These are phyloP conservation scores for Cladosporium sp. DNA, from an alignment of 2,329 filamentous ascomycete species.

Conservation along the genomic window DNA sequence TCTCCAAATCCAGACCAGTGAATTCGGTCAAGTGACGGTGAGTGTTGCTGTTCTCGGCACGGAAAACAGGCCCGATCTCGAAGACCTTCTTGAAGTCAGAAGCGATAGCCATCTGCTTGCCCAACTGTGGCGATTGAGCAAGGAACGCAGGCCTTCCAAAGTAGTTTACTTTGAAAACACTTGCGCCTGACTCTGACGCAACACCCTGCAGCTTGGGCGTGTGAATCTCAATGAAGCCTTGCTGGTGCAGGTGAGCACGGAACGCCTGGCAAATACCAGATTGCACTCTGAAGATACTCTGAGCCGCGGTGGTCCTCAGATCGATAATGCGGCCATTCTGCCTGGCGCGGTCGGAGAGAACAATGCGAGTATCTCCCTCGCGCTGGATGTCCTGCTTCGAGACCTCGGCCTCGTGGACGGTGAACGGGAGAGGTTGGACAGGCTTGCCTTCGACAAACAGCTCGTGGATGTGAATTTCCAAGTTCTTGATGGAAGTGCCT, in stretches of 20 bases:
- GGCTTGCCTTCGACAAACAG: slow-evolving; percentile 59
- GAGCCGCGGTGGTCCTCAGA: slow-evolving; percentile 77
- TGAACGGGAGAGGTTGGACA: slow-evolving; percentile 61
- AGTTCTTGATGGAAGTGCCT: slow-evolving; percentile 67
- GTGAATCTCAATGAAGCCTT: slow-evolving; percentile 87
- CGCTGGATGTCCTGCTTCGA: slow-evolving; percentile 52
- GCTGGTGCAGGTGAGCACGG: slow-evolving; percentile 66
- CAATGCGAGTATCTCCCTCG: slow-evolving; percentile 53
- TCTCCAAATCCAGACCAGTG: slow-evolving; percentile 87
- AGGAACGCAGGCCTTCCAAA: slow-evolving; percentile 83
- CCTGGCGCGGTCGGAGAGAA: slow-evolving; percentile 68
- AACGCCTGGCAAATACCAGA: slow-evolving; percentile 76
- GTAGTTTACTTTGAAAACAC: slow-evolving; percentile 88
- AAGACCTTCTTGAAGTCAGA: slow-evolving; percentile 87
- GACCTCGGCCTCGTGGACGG: slow-evolving; percentile 65
- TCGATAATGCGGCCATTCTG: slow-evolving; percentile 76
- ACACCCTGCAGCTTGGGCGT: slow-evolving; percentile 87
- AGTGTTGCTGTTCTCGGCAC: slow-evolving; percentile 92
- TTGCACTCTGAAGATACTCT: slow-evolving; percentile 83
- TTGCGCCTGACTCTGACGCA: slow-evolving; percentile 85
- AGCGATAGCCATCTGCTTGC: slow-evolving; percentile 89
- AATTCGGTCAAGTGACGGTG: slow-evolving; percentile 93
- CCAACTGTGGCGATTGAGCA: slow-evolving; percentile 84
- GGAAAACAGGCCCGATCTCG: slow-evolving; percentile 85
- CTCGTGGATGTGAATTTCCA: slow-evolving; percentile 68